phyloP scores from a whole-genome alignment of 1,284 basidiomycete species.

The Tilletiaria anomala region DNA sequence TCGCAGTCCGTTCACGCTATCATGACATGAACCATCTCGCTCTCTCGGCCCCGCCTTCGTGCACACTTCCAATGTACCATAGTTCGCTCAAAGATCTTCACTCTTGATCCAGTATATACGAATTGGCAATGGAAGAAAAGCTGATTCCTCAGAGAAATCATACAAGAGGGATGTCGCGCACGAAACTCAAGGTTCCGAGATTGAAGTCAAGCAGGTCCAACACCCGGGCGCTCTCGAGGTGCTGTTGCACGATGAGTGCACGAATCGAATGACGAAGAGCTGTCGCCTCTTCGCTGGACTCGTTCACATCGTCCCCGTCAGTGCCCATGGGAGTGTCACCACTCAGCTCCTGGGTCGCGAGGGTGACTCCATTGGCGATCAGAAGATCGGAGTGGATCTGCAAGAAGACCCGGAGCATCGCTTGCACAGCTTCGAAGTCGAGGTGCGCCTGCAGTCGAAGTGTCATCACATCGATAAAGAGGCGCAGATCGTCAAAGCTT shows the following conservation, averaged over 20 bases:
- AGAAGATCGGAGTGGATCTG: constrained; percentile 70
- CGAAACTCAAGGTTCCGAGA: constrained; percentile 27
- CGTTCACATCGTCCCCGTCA: constrained; percentile 51
- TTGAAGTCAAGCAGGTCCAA: constrained; percentile 31
- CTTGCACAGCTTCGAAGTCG: constrained; percentile 92
- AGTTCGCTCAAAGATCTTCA: too few relatives aligned
- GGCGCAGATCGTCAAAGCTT: constrained; percentile 52
- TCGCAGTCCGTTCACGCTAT: too few relatives aligned
- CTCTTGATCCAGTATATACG: too few relatives aligned
- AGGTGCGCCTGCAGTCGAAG: constrained; percentile 59
- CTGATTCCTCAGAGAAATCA: not conserved
- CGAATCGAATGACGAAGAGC: constrained; percentile 13
- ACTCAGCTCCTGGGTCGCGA: constrained; percentile 41
- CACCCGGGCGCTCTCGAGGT: constrained; percentile 16
- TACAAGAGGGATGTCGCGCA: constrained; percentile 27
- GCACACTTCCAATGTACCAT: too few relatives aligned
- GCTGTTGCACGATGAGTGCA: constrained; percentile 17
- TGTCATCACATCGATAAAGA: constrained; percentile 62
- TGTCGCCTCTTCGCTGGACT: constrained; percentile 4
- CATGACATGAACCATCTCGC: too few relatives aligned
- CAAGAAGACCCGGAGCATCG: constrained; percentile 69
- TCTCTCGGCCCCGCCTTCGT: too few relatives aligned
- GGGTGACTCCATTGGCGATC: constrained; percentile 46
- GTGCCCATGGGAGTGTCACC: constrained; percentile 53
- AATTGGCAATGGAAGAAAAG: not conserved